Evolutionary conservation across 441 rosid species (phyloP), one percentile per base, ranked within the genome.

Genomic region (Syzygium malaccense): DNA sequence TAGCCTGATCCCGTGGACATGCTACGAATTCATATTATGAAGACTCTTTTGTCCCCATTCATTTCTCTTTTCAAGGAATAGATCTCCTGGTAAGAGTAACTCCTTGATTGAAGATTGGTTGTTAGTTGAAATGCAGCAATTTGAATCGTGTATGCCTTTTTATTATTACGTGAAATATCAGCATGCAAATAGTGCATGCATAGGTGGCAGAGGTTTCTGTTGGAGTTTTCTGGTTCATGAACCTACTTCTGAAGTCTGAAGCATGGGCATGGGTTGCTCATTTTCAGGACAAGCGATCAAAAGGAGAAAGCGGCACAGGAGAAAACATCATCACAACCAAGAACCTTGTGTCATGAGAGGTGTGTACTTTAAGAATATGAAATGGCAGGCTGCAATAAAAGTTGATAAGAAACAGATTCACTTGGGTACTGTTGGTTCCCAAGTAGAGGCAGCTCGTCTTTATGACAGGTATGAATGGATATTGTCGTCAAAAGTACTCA

Each of bases 331-430:
- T 88, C 96, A 95, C 87, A 95, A 96, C 93, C 99, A 98, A 91
- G 99, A 98, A 93, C 96, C 94, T 49, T 98, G 99, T 92, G 90
- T 96, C 80, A 95, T 98, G 99, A 96, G 99, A 93, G 99, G 99
- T 64, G 99, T 98, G 30, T 98, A 98, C 90, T 98, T 93, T 94
- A 98, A 98, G 92, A 98, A 98, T 89, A 98, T 97, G 99, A 98
- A 98, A 94, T 98, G 99, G 99, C 99, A 98, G 89, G 99, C 99
- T 4, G 99, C 99, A 51, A 98, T 97, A 88, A 98, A 98, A 92
- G 99, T 98, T 45, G 98, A 98, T 85, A 98, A 98, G 95, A 96
- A 96, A 90, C 99, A 98, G 90, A 97, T 98, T 87, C 99, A 98
- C 92, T 91, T 98, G 89, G 99, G 99, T 7, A 98, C 99, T 20